Conservation (phyloP, 257 asterid genomes). For the Solanum peruvianum region DNA sequence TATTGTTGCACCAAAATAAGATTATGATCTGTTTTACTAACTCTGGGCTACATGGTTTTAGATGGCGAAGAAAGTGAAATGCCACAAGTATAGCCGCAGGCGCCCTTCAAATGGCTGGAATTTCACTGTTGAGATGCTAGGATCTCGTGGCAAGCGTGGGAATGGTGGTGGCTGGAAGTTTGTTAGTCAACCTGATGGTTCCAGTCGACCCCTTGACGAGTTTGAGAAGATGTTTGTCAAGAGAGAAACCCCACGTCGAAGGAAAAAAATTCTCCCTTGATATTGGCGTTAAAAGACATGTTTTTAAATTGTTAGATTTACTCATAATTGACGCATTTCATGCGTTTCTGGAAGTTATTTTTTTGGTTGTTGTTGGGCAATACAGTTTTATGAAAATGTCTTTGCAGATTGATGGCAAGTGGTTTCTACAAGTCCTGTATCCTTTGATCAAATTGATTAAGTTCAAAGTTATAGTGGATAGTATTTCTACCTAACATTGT, state of each 20-base stretch:
- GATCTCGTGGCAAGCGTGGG: slow-evolving; percentile 69
- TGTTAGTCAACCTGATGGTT: slow-evolving; percentile 74
- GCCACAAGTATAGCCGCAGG: slow-evolving; percentile 83
- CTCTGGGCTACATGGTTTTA: not conserved
- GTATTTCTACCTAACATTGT: not conserved
- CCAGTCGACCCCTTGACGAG: slow-evolving; percentile 74
- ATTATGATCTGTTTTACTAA: not conserved
- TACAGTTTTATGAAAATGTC: not conserved
- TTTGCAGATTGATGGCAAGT: too few species aligned
- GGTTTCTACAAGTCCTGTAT: too few species aligned
- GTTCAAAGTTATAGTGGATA: not conserved
- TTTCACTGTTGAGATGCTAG: slow-evolving; percentile 76
- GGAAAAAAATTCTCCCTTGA: slow-evolving; percentile 61
- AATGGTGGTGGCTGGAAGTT: slow-evolving; percentile 89
- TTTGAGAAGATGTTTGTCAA: slow-evolving; percentile 71
- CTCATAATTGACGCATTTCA: not conserved
- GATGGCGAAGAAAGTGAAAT: slow-evolving; percentile 61
- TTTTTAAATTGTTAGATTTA: not conserved
- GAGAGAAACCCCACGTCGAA: slow-evolving; percentile 82
- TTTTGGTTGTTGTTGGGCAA: not conserved
- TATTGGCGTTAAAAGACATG: not conserved
- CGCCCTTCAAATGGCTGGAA: slow-evolving; percentile 93
- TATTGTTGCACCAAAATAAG: not conserved
- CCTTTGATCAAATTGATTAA: not conserved
- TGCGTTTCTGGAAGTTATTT: not conserved